These are phyloP conservation scores for Diplotaxis tenuifolia DNA, from an alignment of 345 rosid species.

Conservation along the genomic window DNA sequence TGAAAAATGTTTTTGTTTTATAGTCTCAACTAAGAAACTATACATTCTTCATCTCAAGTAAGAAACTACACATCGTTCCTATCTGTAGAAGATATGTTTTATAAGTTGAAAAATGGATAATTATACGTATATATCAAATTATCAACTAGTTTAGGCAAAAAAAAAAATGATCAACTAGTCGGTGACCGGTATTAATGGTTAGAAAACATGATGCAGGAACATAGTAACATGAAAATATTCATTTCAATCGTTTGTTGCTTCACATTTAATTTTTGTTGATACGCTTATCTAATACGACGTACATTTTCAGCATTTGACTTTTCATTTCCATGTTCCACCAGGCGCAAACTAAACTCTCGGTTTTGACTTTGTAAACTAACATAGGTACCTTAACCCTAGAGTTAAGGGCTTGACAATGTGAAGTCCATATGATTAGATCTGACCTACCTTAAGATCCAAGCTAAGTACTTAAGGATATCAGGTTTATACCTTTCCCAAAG, in stretches of 20 bases:
- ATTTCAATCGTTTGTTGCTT: slow-evolving; percentile 14
- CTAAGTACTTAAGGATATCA: neutral
- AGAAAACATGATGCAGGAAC: slow-evolving; percentile 15
- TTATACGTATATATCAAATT: slow-evolving; percentile 10
- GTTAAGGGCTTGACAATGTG: slow-evolving; percentile 4
- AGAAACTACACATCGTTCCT: neutral
- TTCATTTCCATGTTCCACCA: neutral
- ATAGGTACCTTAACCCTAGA: neutral
- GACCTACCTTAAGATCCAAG: slow-evolving; percentile 15
- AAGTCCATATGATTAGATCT: slow-evolving; percentile 9
- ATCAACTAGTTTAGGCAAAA: slow-evolving; percentile 24
- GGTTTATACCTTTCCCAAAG: no score
- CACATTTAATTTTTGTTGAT: slow-evolving; percentile 1
- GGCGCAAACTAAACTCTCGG: slow-evolving; percentile 1
- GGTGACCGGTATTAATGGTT: slow-evolving; percentile 28
- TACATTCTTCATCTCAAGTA: neutral
- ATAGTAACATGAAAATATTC: slow-evolving; percentile 33
- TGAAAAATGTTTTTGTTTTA: neutral
- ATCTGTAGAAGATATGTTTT: neutral
- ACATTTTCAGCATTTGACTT: slow-evolving; percentile 30
- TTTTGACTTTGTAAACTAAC: slow-evolving; percentile 15
- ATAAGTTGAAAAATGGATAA: neutral
- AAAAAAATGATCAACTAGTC: slow-evolving; percentile 23
- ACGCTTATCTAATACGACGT: slow-evolving; percentile 19
- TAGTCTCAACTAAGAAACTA: neutral